Base-by-base conservation (phyloP, 1,284 basidiomycete species). In the Ustilago sp. region DNA sequence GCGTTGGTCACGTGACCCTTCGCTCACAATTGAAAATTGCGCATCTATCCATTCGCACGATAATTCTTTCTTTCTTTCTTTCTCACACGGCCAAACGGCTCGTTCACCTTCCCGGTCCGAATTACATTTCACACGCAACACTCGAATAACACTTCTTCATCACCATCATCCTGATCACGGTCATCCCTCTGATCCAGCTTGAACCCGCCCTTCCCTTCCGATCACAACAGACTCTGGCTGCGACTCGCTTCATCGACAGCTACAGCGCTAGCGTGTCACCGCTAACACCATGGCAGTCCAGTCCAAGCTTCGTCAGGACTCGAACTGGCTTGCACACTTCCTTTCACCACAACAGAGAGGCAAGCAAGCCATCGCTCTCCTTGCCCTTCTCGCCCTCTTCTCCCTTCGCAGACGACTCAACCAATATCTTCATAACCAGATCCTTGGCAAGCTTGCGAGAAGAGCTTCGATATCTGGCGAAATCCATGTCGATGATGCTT, bases 401-500 rank as follows among this genome's bases (percentile, higher is more conserved):
- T 64, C 74, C 0, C 63, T 77, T 23, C 74, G 74, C 61, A 66
- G 58, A 11, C 65, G 41, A 8, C 63, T 77, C 45, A 31, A 31
- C 17, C 56, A 63, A n/a, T 64, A 35, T 38, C 66, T 73, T 15
- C 60, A 62, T 5, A 50, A 55, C 31, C 66, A 56, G 34, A 67
- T 61, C 12, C 35, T 65, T 7, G 47, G 17, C 35, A 63, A 59
- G 31, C 55, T 63, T 39, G 43, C 69, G 1, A 55, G 66, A 35
- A 11, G 55, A 7, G 59, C 45, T 55, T 61, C 66, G 17, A 63
- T 34, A 54, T 63, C 65, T n/a, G 31, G 36, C 34, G 47, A 59
- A 8, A 41, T 74, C 62, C 64, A 77, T 12, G 50, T 80, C 31
- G 64, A 67, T 19, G 63, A 79, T 53, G 83, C 83, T 5, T 69